A percentile compares a stretch with the other conserved stretches of the same genome.
phyloP scores from a whole-genome alignment of 495 filamentous ascomycete species.

The Tuber aestivum region DNA sequence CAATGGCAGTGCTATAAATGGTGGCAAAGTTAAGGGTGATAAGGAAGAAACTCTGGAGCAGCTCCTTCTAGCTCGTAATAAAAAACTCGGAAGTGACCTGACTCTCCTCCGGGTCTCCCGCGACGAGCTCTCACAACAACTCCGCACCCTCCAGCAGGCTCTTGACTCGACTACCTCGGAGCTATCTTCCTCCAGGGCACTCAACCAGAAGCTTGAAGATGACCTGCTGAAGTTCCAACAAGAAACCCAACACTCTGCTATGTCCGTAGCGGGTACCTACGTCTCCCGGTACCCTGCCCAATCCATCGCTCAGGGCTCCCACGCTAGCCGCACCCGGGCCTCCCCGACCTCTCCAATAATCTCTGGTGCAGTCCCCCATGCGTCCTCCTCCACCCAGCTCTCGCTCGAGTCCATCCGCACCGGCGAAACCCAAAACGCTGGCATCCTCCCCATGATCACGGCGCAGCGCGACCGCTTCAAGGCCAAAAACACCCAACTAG shows the following conservation, averaged over 20 bases:
- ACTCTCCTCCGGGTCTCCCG: slow-evolving; percentile 89
- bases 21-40: slow-evolving; percentile 45
- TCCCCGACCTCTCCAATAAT: slow-evolving; percentile 98
- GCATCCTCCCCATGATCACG: slow-evolving; percentile 95
- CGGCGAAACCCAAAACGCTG: slow-evolving; percentile 51
- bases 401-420: slow-evolving; percentile 67
- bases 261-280: slow-evolving; percentile 91
- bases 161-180: slow-evolving; percentile 77
- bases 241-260: slow-evolving; percentile 69
- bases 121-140: slow-evolving; percentile 75
- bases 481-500: slow-evolving; percentile 85
- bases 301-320: slow-evolving; percentile 58
- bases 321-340: slow-evolving; percentile 58
- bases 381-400: slow-evolving; percentile 47
- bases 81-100: slow-evolving; percentile 89
- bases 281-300: slow-evolving; percentile 67
- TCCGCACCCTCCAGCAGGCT: slow-evolving; percentile 75
- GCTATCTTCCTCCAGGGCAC: slow-evolving; percentile 72
- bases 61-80: slow-evolving; percentile 84
- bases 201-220: slow-evolving; percentile 85
- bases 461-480: slow-evolving; percentile 98
- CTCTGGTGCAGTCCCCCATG: slow-evolving; percentile 77
- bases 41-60: slow-evolving; percentile 84
- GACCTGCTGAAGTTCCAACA: slow-evolving; percentile 83
- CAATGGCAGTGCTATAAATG: slow-evolving; percentile 26